Conservation (phyloP, 805 yeast genomes). For the Metschnikowia lachancei region DNA sequence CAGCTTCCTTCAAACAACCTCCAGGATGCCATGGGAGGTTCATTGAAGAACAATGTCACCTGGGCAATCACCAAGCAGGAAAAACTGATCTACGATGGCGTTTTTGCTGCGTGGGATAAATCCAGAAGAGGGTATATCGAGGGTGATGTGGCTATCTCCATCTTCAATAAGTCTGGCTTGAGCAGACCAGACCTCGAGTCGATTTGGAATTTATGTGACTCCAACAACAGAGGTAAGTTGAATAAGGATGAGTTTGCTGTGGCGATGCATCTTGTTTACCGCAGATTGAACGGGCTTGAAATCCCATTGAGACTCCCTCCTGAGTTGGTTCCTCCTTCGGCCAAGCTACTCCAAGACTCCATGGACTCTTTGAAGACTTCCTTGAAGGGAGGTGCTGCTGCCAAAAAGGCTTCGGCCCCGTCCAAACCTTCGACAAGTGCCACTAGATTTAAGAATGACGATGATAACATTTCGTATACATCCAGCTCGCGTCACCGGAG, state of each 20-base stretch:
- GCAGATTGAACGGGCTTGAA: conserved; percentile 85
- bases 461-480: conserved; percentile 62
- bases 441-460: conserved; percentile 66
- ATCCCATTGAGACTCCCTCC: conserved; percentile 82
- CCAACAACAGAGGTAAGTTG: conserved; percentile 75
- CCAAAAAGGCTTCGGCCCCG: conserved; percentile 20
- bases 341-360: conserved; percentile 67
- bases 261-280: conserved; percentile 94
- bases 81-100: conserved; percentile 78
- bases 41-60: conserved; percentile 53
- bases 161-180: conserved; percentile 89
- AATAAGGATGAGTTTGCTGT: conserved; percentile 90
- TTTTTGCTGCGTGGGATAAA: conserved; percentile 85
- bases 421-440: conserved; percentile 27
- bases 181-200: conserved; percentile 80
- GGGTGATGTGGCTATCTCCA: conserved; percentile 78
- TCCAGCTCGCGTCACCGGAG: conserved; percentile 63
- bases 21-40: conserved; percentile 43
- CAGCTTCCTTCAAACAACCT: conserved; percentile 36
- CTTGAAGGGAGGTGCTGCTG: conserved; percentile 39
- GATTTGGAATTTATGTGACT: conserved; percentile 88
- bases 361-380: conserved; percentile 68
- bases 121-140: conserved; percentile 64
- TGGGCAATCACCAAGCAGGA: conserved; percentile 89
- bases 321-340: conserved; percentile 84